A percentile compares a stretch with the other conserved stretches of the same genome.
Conservation (phyloP, 805 yeast genomes). For the Barnettozyma californica region DNA sequence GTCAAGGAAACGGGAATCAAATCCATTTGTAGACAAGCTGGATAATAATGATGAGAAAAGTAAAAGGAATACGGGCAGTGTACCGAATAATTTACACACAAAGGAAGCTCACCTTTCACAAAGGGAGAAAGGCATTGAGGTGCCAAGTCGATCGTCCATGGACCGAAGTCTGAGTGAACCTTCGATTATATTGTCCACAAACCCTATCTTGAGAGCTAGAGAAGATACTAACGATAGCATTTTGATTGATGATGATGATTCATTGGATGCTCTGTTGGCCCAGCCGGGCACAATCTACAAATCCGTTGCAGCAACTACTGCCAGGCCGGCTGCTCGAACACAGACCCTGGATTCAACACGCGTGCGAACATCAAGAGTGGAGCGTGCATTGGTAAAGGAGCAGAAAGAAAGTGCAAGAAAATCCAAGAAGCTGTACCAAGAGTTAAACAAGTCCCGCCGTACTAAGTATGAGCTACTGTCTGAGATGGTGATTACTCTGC, state of each 20-base stretch:
- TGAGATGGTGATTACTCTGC: slow-evolving; percentile 44
- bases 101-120: background rate
- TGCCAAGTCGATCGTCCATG: background rate
- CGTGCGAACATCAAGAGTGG: slow-evolving; percentile 7
- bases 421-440: slow-evolving; percentile 21
- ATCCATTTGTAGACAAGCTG: background rate
- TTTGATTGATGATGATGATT: background rate
- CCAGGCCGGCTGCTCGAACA: background rate
- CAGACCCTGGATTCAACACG: slow-evolving; percentile 4
- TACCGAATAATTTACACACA: background rate
- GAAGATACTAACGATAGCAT: background rate
- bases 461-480: slow-evolving; percentile 45
- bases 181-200: background rate
- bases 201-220: background rate
- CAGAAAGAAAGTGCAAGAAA: slow-evolving; percentile 9
- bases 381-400: slow-evolving; percentile 5
- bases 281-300: background rate
- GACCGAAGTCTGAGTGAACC: slow-evolving; percentile 4
- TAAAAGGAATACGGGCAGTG: background rate
- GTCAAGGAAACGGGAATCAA: background rate
- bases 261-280: background rate
- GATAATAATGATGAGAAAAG: background rate
- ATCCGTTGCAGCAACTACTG: background rate
- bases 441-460: slow-evolving; percentile 34
- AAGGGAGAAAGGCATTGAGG: background rate